These are phyloP conservation scores for Fraxinus baroniana DNA, from an alignment of 305 asterid genomes.

Conservation along the genomic window DNA sequence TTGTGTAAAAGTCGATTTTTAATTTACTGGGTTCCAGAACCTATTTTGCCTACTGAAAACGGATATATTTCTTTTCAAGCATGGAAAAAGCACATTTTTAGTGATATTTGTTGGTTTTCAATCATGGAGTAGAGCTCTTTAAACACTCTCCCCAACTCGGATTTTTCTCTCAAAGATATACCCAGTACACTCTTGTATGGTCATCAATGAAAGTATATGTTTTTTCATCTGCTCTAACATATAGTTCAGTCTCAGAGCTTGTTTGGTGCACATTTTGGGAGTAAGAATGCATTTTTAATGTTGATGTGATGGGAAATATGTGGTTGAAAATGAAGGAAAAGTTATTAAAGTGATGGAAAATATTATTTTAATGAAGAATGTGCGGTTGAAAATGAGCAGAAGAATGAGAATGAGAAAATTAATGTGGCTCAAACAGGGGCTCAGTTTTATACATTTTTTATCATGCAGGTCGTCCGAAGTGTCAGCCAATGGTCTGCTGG, in stretches of 20 bases:
- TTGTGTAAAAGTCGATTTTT: not conserved
- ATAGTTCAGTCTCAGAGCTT: not conserved
- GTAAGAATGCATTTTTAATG: too few species aligned
- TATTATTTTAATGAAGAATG: too few species aligned
- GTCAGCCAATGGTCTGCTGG: slow-evolving; percentile 99
- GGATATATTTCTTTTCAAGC: slow-evolving; percentile 1
- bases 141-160: not conserved
- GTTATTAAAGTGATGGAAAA: too few species aligned
- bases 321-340: too few species aligned
- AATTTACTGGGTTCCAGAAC: not conserved
- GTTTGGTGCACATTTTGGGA: too few species aligned
- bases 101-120: not conserved
- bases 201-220: not conserved
- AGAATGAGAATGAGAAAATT: too few species aligned
- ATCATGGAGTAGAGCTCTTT: not conserved
- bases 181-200: not conserved
- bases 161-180: not conserved
- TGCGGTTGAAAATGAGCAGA: too few species aligned
- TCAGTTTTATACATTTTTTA: not conserved
- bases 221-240: not conserved
- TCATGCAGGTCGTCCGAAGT: slow-evolving; percentile 78
- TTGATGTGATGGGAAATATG: too few species aligned
- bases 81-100: not conserved
- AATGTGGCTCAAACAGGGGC: too few species aligned
- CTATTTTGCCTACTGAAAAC: not conserved